Conservation (phyloP, 768 basidiomycete species). For the Tricholoma terreum region DNA sequence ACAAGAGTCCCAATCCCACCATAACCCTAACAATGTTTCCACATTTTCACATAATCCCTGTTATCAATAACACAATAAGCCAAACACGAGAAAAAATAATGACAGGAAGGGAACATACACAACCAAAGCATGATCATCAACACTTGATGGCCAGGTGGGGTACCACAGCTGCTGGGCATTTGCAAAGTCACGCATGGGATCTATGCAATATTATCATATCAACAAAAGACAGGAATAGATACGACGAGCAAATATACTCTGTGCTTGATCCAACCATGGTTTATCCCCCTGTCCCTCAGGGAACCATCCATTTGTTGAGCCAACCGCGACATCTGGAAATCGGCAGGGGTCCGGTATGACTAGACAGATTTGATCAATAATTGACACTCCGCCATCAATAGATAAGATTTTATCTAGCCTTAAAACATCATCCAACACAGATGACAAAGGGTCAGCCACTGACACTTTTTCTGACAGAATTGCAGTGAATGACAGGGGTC, state of each 20-base stretch:
- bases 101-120: constrained; percentile 42
- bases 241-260: constrained; percentile 32
- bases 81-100: neutral
- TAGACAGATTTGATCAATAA: no score
- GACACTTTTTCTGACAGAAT: no score
- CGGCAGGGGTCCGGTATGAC: no score
- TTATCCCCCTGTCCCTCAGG: constrained; percentile 77
- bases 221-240: neutral
- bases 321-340: constrained; percentile 79
- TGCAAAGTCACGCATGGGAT: constrained; percentile 66
- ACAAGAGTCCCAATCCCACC: no score
- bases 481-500: no score
- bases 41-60: constrained; percentile 58
- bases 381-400: no score
- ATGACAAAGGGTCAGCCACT: no score
- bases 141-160: constrained; percentile 67
- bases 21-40: constrained; percentile 42
- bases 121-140: constrained; percentile 63
- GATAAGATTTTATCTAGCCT: no score
- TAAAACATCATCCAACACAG: no score
- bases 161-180: constrained; percentile 59
- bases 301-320: constrained; percentile 89
- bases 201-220: constrained; percentile 23
- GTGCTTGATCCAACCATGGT: constrained; percentile 70
- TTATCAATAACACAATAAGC: constrained; percentile 3